Percentiles rank a stretch among this genome's conserved stretches.
These are phyloP conservation scores for Mycena belliarum DNA, from an alignment of 768 basidiomycete genomes.

Conservation along the genomic window DNA sequence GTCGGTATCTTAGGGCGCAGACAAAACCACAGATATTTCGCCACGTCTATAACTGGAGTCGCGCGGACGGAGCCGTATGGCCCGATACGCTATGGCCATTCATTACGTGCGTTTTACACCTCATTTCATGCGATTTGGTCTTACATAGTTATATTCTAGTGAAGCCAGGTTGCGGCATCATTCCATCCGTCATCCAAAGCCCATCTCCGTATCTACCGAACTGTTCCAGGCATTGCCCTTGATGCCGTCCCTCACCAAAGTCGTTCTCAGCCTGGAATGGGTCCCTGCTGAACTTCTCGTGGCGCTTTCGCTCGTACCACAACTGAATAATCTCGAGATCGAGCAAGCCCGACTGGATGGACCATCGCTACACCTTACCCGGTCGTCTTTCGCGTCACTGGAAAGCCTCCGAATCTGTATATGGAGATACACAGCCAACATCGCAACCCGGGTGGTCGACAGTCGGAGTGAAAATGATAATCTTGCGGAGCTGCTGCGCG, in stretches of 20 bases:
- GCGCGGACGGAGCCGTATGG: too few relatives aligned
- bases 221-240: neutral
- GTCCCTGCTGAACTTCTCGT: neutral
- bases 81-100: too few relatives aligned
- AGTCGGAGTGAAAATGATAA: neutral
- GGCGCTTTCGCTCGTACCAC: neutral
- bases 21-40: neutral
- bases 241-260: neutral
- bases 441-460: neutral
- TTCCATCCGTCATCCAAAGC: neutral
- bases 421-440: neutral
- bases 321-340: neutral
- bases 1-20: neutral
- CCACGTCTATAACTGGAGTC: too few relatives aligned
- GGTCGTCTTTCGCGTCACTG: neutral
- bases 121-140: too few relatives aligned
- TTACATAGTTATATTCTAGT: too few relatives aligned
- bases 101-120: too few relatives aligned
- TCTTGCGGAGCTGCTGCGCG: neutral
- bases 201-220: neutral
- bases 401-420: neutral
- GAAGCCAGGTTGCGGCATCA: too few relatives aligned
- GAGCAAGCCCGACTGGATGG: neutral
- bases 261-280: neutral
- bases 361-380: neutral